Evolutionary conservation across 139 green algal genomes (phyloP), one percentile per base, ranked within the genome.

Genomic region (Ostreobium quekettii): DNA sequence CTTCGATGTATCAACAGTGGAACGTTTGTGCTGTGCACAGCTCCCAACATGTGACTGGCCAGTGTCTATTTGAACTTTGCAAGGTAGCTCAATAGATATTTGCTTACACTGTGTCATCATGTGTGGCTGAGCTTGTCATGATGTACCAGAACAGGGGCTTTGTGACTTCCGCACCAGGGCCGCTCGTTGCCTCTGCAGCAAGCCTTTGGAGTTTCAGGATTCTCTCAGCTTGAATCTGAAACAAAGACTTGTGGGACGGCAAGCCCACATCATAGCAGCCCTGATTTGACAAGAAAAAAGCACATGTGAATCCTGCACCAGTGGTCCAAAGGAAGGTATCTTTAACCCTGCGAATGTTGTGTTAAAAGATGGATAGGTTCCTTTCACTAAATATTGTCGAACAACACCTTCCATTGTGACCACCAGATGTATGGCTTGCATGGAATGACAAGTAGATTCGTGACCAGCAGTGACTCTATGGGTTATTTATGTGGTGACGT

Each of bases 251-350:
- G 65, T 71, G 57, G 6, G 85, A 95, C 24, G 93, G 91, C 49
- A 98, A 84, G 2, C 91, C 87, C 3, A 98, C 88, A 78, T 97
- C 82, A 65, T 88, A 96, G 76, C 92, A 97, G 49, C 93, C 93
- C 75, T 87, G 72, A n/a, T n/a, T n/a, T n/a, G n/a, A n/a, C 28
- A 57, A 42, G 53, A 6, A 63, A 31, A 4, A 31, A 47, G 8
- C 4, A 32, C 4, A 6, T n/a, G n/a, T 30, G 30, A 60, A 24
- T 30, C 31, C 22, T 33, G 29, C 8, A 65, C 5, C 32, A 11
- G 4, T 65, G 11, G 33, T 32, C 28, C 22, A 24, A 46, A 29
- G 33, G 47, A 11, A 1, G 35, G 64, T 31, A 36, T 26, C 63
- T 28, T 5, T 42, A 59, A 31, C 11, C 15, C 33, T 22, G n/a